These are phyloP conservation scores for Singerocomus rubriflavus DNA, from an alignment of 1,284 basidiomycete genomes.

Conservation along the genomic window DNA sequence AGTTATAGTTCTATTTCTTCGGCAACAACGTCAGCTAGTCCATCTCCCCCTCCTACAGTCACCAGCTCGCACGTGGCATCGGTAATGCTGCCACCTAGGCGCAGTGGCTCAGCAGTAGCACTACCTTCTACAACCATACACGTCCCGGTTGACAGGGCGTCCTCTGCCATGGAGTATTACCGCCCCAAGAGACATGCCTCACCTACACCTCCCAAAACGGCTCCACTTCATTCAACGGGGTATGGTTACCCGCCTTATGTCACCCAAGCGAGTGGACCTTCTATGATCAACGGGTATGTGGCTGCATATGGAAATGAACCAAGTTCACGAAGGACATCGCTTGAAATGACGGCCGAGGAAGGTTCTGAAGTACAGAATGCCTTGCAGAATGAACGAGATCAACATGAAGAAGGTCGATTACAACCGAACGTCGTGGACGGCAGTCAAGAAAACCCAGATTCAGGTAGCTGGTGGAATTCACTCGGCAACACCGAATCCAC, in stretches of 20 bases:
- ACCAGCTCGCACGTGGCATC: slow-evolving; percentile 43
- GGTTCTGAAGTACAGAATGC: slow-evolving; percentile 23
- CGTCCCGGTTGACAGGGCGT: slow-evolving; percentile 61
- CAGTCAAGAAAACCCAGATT: slow-evolving; percentile 35
- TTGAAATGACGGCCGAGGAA: slow-evolving; percentile 36
- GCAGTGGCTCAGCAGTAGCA: slow-evolving; percentile 67
- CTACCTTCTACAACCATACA: slow-evolving; percentile 43
- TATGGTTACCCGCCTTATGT: slow-evolving; percentile 32
- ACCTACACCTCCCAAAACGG: slow-evolving; percentile 38
- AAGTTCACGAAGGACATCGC: slow-evolving; percentile 29
- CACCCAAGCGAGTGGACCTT: slow-evolving; percentile 28
- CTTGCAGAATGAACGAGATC: slow-evolving; percentile 2
- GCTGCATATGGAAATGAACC: slow-evolving; percentile 24
- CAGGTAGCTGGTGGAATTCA: slow-evolving; percentile 62
- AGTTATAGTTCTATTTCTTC: slow-evolving; percentile 95
- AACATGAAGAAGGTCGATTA: slow-evolving; percentile 3
- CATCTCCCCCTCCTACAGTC: slow-evolving; percentile 66
- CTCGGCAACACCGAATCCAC: slow-evolving; percentile 45
- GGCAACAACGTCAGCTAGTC: slow-evolving; percentile 62
- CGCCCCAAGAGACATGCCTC: slow-evolving; percentile 47
- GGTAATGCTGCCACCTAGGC: slow-evolving; percentile 41
- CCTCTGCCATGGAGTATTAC: slow-evolving; percentile 73
- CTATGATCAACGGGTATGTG: slow-evolving; percentile 29
- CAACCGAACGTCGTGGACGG: slow-evolving; percentile 2
- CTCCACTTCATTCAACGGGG: slow-evolving; percentile 25